Conservation (phyloP, 1,284 basidiomycete species). For the Takashimella tepidaria region DNA sequence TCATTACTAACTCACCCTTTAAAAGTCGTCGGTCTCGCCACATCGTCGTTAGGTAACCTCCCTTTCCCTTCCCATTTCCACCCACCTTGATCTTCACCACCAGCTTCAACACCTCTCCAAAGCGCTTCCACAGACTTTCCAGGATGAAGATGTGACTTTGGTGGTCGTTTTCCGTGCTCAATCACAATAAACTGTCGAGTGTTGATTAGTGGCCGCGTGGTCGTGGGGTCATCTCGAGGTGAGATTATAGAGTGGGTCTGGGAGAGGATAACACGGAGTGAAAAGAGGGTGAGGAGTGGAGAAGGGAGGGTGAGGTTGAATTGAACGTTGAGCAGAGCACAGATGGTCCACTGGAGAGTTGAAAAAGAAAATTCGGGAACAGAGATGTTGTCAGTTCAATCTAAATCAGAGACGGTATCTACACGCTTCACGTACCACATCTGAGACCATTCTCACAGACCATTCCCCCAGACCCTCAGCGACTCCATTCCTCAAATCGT, state of each 20-base stretch:
- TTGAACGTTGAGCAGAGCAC: constrained; percentile 9
- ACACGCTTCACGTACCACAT: constrained; percentile 22
- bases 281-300: constrained; percentile 14
- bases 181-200: constrained; percentile 11
- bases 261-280: constrained; percentile 13
- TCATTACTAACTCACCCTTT: constrained; percentile 17
- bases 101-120: constrained; percentile 19
- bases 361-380: neutral
- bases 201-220: constrained; percentile 7
- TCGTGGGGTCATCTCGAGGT: constrained; percentile 15
- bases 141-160: constrained; percentile 7
- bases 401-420: no score
- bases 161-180: constrained; percentile 18
- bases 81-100: constrained; percentile 5
- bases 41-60: constrained; percentile 20
- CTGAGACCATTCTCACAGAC: constrained; percentile 13
- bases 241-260: constrained; percentile 21
- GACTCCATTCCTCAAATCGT: constrained; percentile 11
- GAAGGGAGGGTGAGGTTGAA: constrained; percentile 11
- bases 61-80: constrained; percentile 2
- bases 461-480: constrained; percentile 16
- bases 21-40: constrained; percentile 20
- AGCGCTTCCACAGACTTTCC: constrained; percentile 11
- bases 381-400: no score
- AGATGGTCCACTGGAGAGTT: constrained; percentile 17